These are phyloP conservation scores for Amauroascus niger DNA, from an alignment of 2,329 filamentous ascomycete species.

Conservation along the genomic window DNA sequence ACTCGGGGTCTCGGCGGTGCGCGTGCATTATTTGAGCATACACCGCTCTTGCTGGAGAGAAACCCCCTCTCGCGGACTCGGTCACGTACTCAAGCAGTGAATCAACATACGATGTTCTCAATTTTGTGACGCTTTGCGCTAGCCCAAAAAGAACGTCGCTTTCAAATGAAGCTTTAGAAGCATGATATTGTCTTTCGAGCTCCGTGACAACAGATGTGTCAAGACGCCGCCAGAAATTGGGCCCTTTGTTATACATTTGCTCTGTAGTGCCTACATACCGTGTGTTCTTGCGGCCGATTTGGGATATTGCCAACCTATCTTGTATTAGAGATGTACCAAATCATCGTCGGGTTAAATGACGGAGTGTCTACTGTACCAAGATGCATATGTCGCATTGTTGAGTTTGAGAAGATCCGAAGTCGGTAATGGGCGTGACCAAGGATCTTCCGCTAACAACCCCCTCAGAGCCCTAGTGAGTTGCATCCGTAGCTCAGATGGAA, in stretches of 20 bases:
- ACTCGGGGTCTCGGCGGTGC: conserved; percentile 17
- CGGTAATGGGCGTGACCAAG: conserved; percentile 19
- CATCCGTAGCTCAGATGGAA: conserved; percentile 18
- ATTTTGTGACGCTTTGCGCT: conserved; percentile 22
- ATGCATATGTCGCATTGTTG: conserved; percentile 18
- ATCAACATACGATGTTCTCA: conserved; percentile 18
- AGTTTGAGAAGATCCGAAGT: conserved; percentile 18
- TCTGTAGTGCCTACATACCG: conserved; percentile 20
- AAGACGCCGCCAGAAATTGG: conserved; percentile 24
- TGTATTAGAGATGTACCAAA: background rate
- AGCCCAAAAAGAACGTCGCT: conserved; percentile 24
- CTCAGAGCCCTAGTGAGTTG: conserved; percentile 18
- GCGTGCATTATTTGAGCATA: conserved; percentile 24
- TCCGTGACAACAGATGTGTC: conserved; percentile 21
- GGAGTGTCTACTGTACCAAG: conserved; percentile 18
- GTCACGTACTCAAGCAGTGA: conserved; percentile 20
- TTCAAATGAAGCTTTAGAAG: conserved; percentile 16
- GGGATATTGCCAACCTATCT: conserved; percentile 19
- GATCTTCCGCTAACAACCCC: conserved; percentile 21
- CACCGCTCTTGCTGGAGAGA: conserved; percentile 22
- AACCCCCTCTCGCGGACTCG: conserved; percentile 19
- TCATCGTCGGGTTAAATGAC: background rate
- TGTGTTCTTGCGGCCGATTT: conserved; percentile 11
- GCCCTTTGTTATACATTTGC: conserved; percentile 24
- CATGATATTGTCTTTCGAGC: conserved; percentile 21